A percentile compares a stretch with the other conserved stretches of the same genome.
phyloP scores from a whole-genome alignment of 2,329 filamentous ascomycete species.

The Ceratocystis alfenasii region DNA sequence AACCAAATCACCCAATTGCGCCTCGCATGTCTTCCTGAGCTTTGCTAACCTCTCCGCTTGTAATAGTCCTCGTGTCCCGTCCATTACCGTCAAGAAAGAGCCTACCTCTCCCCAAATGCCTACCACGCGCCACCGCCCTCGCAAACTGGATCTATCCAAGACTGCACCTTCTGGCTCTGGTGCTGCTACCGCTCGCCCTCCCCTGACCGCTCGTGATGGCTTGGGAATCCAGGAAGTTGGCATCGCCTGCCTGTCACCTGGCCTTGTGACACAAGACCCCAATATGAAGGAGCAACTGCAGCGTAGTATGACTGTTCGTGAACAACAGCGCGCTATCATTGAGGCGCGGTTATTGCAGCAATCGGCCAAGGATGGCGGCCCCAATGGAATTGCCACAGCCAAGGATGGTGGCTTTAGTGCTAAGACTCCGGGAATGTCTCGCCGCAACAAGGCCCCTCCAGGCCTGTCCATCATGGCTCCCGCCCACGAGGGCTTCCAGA shows the following conservation, averaged over 20 bases:
- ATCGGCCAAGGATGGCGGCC: conserved; percentile 59
- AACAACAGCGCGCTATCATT: conserved; percentile 90
- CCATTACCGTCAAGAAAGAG: conserved; percentile 94
- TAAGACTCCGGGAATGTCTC: conserved; percentile 63
- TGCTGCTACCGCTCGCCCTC: conserved; percentile 50
- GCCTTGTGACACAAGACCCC: conserved; percentile 94
- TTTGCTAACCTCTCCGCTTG: conserved; percentile 31
- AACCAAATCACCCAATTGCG: conserved; percentile 14
- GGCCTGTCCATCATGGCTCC: conserved; percentile 92
- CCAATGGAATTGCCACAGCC: conserved; percentile 35
- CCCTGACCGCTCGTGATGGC: conserved; percentile 67
- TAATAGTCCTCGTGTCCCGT: conserved; percentile 47
- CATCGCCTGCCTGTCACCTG: conserved; percentile 84
- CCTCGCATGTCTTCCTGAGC: not conserved
- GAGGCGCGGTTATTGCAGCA: conserved; percentile 81
- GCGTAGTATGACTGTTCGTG: conserved; percentile 81
- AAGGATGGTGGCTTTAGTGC: conserved; percentile 41
- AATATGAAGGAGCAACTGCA: conserved; percentile 91
- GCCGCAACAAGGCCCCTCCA: conserved; percentile 69
- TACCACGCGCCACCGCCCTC: conserved; percentile 60
- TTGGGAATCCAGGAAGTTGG: conserved; percentile 85
- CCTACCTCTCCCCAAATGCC: conserved; percentile 73
- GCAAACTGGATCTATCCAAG: conserved; percentile 66
- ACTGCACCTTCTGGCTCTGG: conserved; percentile 41
- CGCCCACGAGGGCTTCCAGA: conserved; percentile 79